Base-by-base conservation (phyloP, 257 asterid genomes). In the Plantago ovata region DNA sequence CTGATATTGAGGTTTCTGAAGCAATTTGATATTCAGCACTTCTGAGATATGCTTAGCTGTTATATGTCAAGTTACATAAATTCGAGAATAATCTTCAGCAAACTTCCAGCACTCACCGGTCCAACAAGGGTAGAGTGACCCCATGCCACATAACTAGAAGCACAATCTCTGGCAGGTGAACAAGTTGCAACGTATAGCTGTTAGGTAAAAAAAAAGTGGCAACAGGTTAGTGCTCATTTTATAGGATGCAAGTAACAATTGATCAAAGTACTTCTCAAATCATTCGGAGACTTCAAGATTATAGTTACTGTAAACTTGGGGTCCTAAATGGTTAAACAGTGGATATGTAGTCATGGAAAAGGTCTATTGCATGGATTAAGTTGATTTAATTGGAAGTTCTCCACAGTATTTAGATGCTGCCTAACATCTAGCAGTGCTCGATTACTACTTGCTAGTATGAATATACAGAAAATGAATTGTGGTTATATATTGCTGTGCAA, bases 91-190 rank as follows among this genome's bases (percentile, higher is more conserved):
- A 63, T 45, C 8, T 54, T 50, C 49, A 54, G 13, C 48, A 20
- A 14, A 55, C 47, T n/a, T 60, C 13, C 21, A 18, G 47, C 19
- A 79, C 96, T 81, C 66, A 87, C 96, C 53, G 96, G 95, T 44
- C 95, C 96, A 64, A 90, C 95, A 49, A 86, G 95, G 61, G 97
- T 86, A 49, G 95, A 89, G 74, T 89, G 97, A 36, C 95, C 95
- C 95, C 94, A 87, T 53, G 95, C 95, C 59, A 90, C 94, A 75
- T 90, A 87, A 67, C 78, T 76, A 21, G 96, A 75, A 54, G 71
- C 69, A 69, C 58, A 9, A 68, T 84, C 97, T 78, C 96, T 75
- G 36, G 97, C 94, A 28, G 95, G 97, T 55, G 95, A 84, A 75
- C 97, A 89, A 20, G 97, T 82, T 60, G 94, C 97, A 46, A 84